Evolutionary conservation across 2,329 filamentous ascomycete species (phyloP), one percentile per base, ranked within the genome.

Genomic region (Fusarium avenaceum): DNA sequence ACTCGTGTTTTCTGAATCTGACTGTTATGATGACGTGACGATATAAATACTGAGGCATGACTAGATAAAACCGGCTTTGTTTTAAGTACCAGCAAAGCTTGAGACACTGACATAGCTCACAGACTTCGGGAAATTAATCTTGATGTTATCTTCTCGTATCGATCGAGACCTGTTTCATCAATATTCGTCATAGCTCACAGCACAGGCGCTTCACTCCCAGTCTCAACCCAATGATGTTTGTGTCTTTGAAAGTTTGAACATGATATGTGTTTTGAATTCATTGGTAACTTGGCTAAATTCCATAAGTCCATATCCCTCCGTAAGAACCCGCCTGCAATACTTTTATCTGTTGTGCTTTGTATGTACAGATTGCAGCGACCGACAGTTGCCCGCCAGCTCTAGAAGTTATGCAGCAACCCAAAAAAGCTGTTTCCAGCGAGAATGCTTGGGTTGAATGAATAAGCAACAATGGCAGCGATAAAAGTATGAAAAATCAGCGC

Each of bases 281-380:
- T 70, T 64, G 63, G 51, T 60, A 50, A 30, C 45, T 59, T 46
- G 47, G 42, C 22, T 49, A 50, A 56, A 62, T 45, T 46, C 64
- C 49, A 44, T 28, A 48, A 49, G 46, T 44, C 49, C 56, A 57
- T 50, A 63, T 57, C 48, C 49, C 46, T 32, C 57, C 53, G 32
- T 53, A 49, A 50, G 49, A 68, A 57, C 57, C 62, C 65, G 42
- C 42, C 62, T 69, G 69, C 58, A 60, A 52, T 51, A 47, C 52
- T 20, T 43, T 52, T 46, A 30, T 26, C 47, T 42, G 63, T 57
- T 62, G 50, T 66, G 59, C 46, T n/a, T 19, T 39, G 30, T 71
- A 71, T 73, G 62, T 67, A 73, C 65, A 70, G 40, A 56, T 55
- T 67, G 66, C 55, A 63, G 67, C 49, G 57, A 48, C 58, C 43